These are phyloP conservation scores for Gillenia trifoliata DNA, from an alignment of 306 rosid genomes.

Conservation along the genomic window DNA sequence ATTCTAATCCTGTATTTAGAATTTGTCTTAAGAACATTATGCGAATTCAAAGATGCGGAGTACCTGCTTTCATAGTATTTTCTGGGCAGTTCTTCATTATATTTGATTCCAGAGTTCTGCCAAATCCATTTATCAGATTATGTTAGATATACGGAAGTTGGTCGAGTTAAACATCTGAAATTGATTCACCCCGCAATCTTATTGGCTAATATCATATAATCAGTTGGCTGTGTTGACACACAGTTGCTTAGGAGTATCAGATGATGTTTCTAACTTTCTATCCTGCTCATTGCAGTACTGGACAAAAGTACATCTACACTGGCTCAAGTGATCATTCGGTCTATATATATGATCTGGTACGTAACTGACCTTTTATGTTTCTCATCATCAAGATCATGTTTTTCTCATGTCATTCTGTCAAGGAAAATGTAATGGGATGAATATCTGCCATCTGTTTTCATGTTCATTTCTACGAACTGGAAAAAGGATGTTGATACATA, in stretches of 20 bases:
- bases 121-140: neutral
- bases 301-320: conserved; percentile 90
- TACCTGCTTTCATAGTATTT: neutral
- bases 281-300: conserved; percentile 15
- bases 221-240: neutral
- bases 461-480: neutral
- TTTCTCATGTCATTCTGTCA: neutral
- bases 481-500: neutral
- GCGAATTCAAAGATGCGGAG: neutral
- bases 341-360: conserved; percentile 86
- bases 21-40: neutral
- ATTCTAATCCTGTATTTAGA: neutral
- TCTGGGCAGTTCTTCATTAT: neutral
- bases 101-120: neutral
- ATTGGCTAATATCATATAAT: neutral
- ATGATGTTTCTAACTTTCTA: neutral
- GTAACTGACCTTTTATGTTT: conserved; percentile 1
- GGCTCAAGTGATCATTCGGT: conserved; percentile 76
- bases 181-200: neutral
- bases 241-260: neutral
- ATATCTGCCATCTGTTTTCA: neutral
- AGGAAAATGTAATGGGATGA: neutral
- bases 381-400: neutral
- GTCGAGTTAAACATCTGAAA: neutral
- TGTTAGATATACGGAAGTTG: neutral